These are phyloP conservation scores for Daedaleopsis nitida DNA, from an alignment of 768 basidiomycete genomes.

Conservation along the genomic window DNA sequence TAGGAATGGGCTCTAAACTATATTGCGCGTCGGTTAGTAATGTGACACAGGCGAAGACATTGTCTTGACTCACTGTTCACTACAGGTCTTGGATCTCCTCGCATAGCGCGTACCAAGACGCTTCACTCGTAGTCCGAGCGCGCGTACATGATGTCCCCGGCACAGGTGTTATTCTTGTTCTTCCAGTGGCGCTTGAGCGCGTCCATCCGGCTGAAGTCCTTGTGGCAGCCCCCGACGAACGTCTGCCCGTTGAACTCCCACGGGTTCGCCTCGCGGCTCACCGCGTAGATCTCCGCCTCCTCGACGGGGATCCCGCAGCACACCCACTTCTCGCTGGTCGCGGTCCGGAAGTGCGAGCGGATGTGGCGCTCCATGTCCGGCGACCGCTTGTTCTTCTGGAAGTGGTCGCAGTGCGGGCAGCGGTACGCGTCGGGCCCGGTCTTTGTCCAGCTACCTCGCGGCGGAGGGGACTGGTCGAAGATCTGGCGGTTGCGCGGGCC, in stretches of 20 bases:
- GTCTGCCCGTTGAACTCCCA: constrained; percentile 28
- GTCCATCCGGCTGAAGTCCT: constrained; percentile 40
- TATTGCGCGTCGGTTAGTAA: neutral
- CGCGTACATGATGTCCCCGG: constrained; percentile 15
- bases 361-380: constrained; percentile 65
- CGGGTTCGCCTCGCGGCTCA: constrained; percentile 8
- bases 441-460: constrained; percentile 25
- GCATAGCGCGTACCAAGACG: neutral
- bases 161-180: constrained; percentile 13
- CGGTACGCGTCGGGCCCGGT: constrained; percentile 36
- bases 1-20: neutral
- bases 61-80: neutral
- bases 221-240: constrained; percentile 42
- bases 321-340: constrained; percentile 34
- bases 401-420: constrained; percentile 51
- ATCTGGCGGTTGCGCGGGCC: constrained; percentile 51
- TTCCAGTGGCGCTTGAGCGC: constrained; percentile 41
- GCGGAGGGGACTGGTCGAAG: constrained; percentile 19
- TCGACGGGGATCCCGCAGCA: constrained; percentile 38
- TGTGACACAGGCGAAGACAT: neutral
- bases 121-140: constrained; percentile 25
- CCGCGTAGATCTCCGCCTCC: constrained; percentile 21
- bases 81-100: neutral
- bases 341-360: constrained; percentile 46
- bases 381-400: constrained; percentile 49